Evolutionary conservation across 495 filamentous ascomycete genomes (phyloP), one percentile per base, ranked within the genome.

Genomic region (Cenococcum geophilum): DNA sequence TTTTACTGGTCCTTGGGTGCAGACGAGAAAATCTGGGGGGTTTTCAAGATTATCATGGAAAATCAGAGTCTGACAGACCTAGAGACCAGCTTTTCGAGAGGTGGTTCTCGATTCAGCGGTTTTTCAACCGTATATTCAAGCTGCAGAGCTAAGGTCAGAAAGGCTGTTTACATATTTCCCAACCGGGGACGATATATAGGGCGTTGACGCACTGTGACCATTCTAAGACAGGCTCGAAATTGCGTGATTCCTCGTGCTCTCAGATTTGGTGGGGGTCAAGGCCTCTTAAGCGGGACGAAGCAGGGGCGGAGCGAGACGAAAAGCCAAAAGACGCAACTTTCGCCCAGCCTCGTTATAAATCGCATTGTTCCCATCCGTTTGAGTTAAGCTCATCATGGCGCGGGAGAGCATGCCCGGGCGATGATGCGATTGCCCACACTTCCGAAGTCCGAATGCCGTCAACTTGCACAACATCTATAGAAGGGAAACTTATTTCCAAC

Each of bases 91-190:
- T 73, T 64, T 62, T 76, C 66, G 10, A 75, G 36, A 5, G 69
- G 56, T 23, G 77, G 77, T 59, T 80, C 78, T 4, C 74, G 72
- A 61, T 80, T 79, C 27, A 80, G 56, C 6, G 77, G 78, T 22
- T 76, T 63, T 27, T 75, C 64, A 27, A 70, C 65, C 8, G 74
- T 70, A 55, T 76, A 74, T 25, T 76, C 72, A 32, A 70, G 45
- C 61, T 73, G 52, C 54, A 63, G n/a, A 25, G 20, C 22, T 40
- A 55, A n/a, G 23, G 42, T 55, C 35, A 32, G 27, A 51, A 10
- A 27, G 9, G 20, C 6, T 60, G 32, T 57, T 36, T 55, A 60
- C 57, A 32, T 22, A 34, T 55, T 56, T 22, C 62, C 56, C 14
- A 20, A 56, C 52, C 2, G 6, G 50, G 57, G n/a, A 36, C 21